Evolutionary conservation across 306 rosid genomes (phyloP), one percentile per base, ranked within the genome.

Genomic region (Quercus alba): DNA sequence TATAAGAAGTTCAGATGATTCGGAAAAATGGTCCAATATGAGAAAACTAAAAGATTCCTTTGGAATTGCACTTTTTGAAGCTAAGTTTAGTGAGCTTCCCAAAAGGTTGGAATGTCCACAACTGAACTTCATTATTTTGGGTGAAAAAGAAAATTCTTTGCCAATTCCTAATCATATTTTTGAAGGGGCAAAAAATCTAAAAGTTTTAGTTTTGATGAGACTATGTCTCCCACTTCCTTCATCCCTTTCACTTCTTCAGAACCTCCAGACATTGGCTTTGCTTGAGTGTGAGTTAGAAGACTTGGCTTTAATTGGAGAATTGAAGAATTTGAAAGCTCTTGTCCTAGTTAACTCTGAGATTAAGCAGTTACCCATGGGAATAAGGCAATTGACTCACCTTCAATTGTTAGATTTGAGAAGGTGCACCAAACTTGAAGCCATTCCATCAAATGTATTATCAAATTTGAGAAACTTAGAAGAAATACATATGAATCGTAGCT

Each of bases 11-110:
- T 38, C 2, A 0, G 0, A 38, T 6, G 44, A 6, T 38, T 6
- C 0, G 0, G 10, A 38, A 38, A 38, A 38, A 38, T 38, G 44
- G 2, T 38, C 10, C 0, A 38, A 38, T 38, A 38, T 0, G 2
- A 35, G 0, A 35, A 35, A 35, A 0, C 0, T 6, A 0, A 1
- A 38, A 38, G 44, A 38, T 1, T 6, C 0, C 10, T 0, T 38
- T 38, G 44, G 44, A 0, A 6, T 38, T 0, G 44, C 44, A 6
- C 44, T 38, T 38, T 38, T 6, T 6, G 10, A 38, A 0, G 44
- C 0, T 6, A 6, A 38, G 10, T 38, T 38, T 0, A 38, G 10
- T 1, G 44, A 38, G 0, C 44, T 38, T 38, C 44, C 44, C 0
- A 1, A 38, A 38, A 38, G 0, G 44, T 38, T 38, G 10, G 44